Percentiles rank a stretch among this genome's conserved stretches.
These are phyloP conservation scores for Aureobasidium leucospermi DNA, from an alignment of 2,329 filamentous ascomycete genomes.

Conservation along the genomic window DNA sequence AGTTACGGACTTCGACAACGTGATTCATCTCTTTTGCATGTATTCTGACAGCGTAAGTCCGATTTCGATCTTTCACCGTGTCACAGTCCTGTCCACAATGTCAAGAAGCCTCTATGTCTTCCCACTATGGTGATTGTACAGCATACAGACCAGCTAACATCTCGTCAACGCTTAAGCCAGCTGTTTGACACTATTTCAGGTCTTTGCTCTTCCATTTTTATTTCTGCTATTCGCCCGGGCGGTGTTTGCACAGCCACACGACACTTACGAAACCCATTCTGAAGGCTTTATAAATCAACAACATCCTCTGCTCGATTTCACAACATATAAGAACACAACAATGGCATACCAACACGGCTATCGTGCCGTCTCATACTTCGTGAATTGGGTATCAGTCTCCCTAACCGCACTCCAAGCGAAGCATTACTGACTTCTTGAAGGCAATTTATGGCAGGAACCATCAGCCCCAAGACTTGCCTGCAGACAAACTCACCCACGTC, in stretches of 20 bases:
- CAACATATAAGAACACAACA: not conserved
- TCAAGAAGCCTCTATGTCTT: too few species aligned
- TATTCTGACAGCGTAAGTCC: not conserved
- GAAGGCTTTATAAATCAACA: constrained; percentile 1
- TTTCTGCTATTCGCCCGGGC: not conserved
- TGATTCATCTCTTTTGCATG: not conserved
- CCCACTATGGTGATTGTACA: too few species aligned
- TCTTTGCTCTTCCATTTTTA: not conserved
- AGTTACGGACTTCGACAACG: not conserved
- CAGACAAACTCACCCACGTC: constrained; percentile 75
- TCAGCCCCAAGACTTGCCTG: constrained; percentile 75
- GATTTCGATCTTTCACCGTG: not conserved
- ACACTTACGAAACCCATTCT: not conserved
- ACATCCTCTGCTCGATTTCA: not conserved
- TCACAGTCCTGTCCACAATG: too few species aligned
- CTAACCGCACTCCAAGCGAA: not conserved
- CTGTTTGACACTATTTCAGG: not conserved
- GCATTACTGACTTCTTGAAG: constrained; percentile 31
- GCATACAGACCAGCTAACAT: too few species aligned
- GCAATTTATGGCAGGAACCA: constrained; percentile 83
- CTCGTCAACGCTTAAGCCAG: not conserved
- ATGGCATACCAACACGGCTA: constrained; percentile 38
- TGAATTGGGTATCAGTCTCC: constrained; percentile 50
- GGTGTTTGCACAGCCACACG: constrained; percentile 12
- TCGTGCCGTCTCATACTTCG: constrained; percentile 64